Conservation (phyloP, 257 asterid species). For the Voacanga thouarsii region DNA sequence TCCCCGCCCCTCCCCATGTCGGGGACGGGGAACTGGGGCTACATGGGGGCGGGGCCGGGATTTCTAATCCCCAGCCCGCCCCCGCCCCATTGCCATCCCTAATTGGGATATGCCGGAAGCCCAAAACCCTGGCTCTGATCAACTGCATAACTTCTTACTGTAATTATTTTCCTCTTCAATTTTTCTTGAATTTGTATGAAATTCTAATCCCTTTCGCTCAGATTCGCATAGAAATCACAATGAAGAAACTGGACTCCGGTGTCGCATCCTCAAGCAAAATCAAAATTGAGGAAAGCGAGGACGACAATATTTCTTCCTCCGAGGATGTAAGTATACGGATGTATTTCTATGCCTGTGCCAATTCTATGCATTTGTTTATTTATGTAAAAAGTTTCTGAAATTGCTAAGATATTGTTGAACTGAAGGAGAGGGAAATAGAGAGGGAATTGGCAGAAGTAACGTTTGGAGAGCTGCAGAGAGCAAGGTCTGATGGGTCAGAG, state of each 20-base stretch:
- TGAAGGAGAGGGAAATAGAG: slow-evolving; percentile 59
- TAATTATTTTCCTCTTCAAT: background rate
- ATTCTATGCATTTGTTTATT: background rate
- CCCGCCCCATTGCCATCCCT: too few relatives aligned
- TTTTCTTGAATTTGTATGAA: background rate
- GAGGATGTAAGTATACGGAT: slow-evolving; percentile 43
- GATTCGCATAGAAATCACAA: background rate
- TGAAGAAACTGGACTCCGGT: slow-evolving; percentile 4
- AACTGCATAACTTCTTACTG: background rate
- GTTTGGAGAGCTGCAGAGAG: slow-evolving; percentile 85
- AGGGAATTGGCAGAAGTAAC: slow-evolving; percentile 80
- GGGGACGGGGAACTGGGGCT: too few relatives aligned
- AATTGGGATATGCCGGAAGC: background rate
- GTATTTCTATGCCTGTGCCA: background rate
- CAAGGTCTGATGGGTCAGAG: slow-evolving; percentile 83
- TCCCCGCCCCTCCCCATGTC: too few relatives aligned
- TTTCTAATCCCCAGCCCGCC: too few relatives aligned
- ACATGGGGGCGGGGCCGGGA: too few relatives aligned
- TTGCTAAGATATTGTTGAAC: background rate
- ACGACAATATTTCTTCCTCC: slow-evolving; percentile 33
- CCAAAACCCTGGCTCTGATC: background rate
- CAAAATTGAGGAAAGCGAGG: slow-evolving; percentile 43
- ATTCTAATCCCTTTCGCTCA: background rate
- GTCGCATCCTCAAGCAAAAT: slow-evolving; percentile 43
- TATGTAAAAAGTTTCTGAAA: background rate